Evolutionary conservation across 75 land plant species (phyloP).

Genomic region (Selaginella tamariscina): DNA sequence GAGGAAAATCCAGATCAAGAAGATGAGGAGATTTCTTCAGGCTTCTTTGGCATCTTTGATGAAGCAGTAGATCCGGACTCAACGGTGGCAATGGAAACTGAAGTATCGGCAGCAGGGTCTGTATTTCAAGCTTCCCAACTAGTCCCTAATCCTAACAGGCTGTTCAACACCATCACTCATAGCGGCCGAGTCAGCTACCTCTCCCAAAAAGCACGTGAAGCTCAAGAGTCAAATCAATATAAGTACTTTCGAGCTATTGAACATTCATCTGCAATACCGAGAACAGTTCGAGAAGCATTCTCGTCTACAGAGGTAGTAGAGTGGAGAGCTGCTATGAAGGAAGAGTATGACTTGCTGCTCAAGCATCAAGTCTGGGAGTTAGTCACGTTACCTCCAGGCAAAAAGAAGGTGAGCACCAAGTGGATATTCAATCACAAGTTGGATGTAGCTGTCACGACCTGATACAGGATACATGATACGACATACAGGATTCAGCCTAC

Average conservation of each 20-base stretch:
- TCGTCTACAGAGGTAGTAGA: neutral
- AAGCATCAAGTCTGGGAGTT: neutral
- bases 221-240: neutral
- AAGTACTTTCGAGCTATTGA: neutral
- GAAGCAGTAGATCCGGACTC: neutral
- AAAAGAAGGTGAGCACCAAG: neutral
- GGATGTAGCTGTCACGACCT: conserved; percentile 1
- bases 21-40: neutral
- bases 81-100: no score
- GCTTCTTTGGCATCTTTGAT: neutral
- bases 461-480: no score
- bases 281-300: neutral
- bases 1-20: neutral
- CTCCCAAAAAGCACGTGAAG: neutral
- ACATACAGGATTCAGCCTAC: no score
- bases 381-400: neutral
- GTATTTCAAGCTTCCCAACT: no score
- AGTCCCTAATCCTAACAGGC: neutral
- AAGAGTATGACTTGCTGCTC: neutral
- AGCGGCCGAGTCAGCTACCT: neutral
- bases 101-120: no score
- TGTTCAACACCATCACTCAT: neutral
- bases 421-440: conserved; percentile 2
- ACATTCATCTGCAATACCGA: neutral
- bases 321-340: neutral